Conservation (phyloP, 768 basidiomycete genomes). For the Termitomyces sp. region DNA sequence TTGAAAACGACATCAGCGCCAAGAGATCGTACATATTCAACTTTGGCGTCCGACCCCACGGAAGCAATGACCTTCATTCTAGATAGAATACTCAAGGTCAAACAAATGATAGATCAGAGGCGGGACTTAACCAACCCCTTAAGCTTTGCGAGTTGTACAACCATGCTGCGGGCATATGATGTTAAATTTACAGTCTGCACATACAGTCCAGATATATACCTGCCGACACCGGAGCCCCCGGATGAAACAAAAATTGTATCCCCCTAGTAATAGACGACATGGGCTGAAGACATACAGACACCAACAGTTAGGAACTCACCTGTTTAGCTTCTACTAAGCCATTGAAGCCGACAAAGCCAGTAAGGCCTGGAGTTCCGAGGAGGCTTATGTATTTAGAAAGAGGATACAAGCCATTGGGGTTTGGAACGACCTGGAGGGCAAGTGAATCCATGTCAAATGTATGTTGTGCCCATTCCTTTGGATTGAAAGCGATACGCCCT, state of each 20-base stretch:
- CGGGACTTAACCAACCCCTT: constrained; percentile 20
- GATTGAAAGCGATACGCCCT: constrained; percentile 10
- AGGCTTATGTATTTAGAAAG: constrained; percentile 5
- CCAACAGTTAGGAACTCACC: constrained; percentile 17
- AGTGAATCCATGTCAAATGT: constrained; percentile 16
- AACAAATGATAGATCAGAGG: background rate
- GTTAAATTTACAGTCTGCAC: background rate
- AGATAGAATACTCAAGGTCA: background rate
- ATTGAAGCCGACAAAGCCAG: constrained; percentile 29
- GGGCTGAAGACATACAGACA: background rate
- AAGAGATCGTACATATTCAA: constrained; percentile 44
- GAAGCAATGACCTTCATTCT: constrained; percentile 55
- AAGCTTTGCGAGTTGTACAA: constrained; percentile 35
- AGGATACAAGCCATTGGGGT: constrained; percentile 1
- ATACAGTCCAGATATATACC: constrained; percentile 11
- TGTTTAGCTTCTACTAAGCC: constrained; percentile 25
- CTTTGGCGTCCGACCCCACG: constrained; percentile 60
- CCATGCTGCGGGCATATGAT: constrained; percentile 17
- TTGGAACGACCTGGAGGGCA: constrained; percentile 11
- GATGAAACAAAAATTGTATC: constrained; percentile 25
- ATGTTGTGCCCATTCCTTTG: constrained; percentile 10
- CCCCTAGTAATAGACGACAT: constrained; percentile 10
- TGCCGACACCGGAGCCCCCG: constrained; percentile 28
- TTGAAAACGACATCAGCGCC: constrained; percentile 63
- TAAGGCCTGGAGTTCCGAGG: constrained; percentile 20